phyloP scores from a whole-genome alignment of 225 moss, liverwort and hornwort species.

The Polytrichum commune region DNA sequence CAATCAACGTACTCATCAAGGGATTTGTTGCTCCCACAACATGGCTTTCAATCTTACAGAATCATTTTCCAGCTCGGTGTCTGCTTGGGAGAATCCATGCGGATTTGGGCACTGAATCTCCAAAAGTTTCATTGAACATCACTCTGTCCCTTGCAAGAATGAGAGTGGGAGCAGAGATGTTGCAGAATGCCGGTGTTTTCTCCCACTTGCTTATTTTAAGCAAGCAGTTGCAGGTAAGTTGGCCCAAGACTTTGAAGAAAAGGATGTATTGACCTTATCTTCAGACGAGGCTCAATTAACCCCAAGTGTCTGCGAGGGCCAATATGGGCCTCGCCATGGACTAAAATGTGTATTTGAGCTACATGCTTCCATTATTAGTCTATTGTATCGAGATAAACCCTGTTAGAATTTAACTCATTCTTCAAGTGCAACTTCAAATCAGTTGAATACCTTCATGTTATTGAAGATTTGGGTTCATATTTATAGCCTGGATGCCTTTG shows the following conservation, averaged over 20 bases:
- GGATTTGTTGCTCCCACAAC: slow-evolving; percentile 81
- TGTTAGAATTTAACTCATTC: no score
- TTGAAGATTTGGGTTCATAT: no score
- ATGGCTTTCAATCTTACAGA: slow-evolving; percentile 80
- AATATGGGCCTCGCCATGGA: no score
- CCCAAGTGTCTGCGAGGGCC: no score
- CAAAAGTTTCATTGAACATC: slow-evolving; percentile 75
- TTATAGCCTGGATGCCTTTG: no score
- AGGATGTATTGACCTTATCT: no score
- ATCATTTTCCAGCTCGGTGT: slow-evolving; percentile 68
- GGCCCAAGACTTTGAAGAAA: background rate
- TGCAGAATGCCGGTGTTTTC: slow-evolving; percentile 76
- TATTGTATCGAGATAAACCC: no score
- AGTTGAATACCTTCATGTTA: no score
- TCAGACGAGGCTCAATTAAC: no score
- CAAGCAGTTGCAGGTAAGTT: slow-evolving; percentile 61
- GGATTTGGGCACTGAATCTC: slow-evolving; percentile 57
- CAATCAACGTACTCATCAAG: slow-evolving; percentile 75
- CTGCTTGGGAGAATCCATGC: slow-evolving; percentile 73
- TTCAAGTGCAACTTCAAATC: no score
- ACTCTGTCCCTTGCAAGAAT: slow-evolving; percentile 75
- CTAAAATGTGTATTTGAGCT: no score
- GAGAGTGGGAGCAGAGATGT: slow-evolving; percentile 84
- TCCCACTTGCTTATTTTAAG: slow-evolving; percentile 76
- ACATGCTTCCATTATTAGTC: no score